Evolutionary conservation across 2,329 filamentous ascomycete genomes (phyloP).

Genomic region (Aureobasidium lini): DNA sequence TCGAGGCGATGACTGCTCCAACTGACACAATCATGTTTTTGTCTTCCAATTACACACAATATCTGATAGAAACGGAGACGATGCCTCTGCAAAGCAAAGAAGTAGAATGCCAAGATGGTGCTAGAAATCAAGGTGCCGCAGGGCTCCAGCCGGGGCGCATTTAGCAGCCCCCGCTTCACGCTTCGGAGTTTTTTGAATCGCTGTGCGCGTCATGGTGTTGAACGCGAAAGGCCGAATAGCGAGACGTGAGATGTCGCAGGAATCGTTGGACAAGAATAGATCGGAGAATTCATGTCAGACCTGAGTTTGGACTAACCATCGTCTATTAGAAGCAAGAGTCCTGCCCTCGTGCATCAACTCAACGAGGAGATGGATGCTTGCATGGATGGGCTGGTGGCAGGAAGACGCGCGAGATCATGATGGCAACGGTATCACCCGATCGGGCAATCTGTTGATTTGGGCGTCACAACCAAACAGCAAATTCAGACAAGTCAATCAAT

Average conservation of each 20-base stretch:
- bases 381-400: neutral
- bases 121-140: slow-evolving; percentile 7
- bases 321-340: neutral
- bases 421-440: slow-evolving; percentile 1
- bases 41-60: neutral
- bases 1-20: too few relatives aligned
- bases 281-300: slow-evolving; percentile 3
- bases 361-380: neutral
- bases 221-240: slow-evolving; percentile 9
- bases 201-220: neutral
- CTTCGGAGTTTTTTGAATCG: slow-evolving; percentile 8
- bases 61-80: neutral
- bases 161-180: slow-evolving; percentile 5
- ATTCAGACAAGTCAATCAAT: slow-evolving; percentile 1
- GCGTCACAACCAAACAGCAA: slow-evolving; percentile 10
- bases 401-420: neutral
- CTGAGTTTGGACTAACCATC: neutral
- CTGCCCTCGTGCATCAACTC: neutral
- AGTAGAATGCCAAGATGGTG: neutral
- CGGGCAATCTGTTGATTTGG: slow-evolving; percentile 4
- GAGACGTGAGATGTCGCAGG: slow-evolving; percentile 7
- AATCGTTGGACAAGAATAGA: neutral
- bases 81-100: neutral
- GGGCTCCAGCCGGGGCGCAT: slow-evolving; percentile 1
- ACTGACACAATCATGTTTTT: too few relatives aligned